Percentiles rank a stretch among this genome's conserved stretches.
Evolutionary conservation across 2,329 filamentous ascomycete species (phyloP).

Genomic region (Westerdykella ornata): DNA sequence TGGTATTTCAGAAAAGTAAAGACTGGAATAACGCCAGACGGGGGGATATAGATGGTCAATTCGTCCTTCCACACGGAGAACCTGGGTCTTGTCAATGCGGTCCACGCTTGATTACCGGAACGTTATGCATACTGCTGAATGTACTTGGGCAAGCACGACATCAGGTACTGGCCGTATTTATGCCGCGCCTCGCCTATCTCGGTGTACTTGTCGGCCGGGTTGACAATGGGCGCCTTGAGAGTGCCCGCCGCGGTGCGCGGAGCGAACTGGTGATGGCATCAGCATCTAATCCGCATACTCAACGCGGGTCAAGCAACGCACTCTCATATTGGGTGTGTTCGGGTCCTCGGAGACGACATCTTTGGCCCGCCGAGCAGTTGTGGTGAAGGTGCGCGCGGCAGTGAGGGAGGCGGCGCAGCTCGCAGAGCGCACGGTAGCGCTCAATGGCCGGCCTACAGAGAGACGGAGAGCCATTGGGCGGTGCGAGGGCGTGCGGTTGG

Average conservation of each 20-base stretch:
- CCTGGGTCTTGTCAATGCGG: slow-evolving; percentile 20
- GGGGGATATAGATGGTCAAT: slow-evolving; percentile 86
- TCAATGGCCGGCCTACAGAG: slow-evolving; percentile 36
- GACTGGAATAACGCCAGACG: slow-evolving; percentile 80
- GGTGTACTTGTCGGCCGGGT: slow-evolving; percentile 88
- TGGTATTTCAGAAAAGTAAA: slow-evolving; percentile 97
- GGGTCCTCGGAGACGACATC: slow-evolving; percentile 39
- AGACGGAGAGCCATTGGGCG: slow-evolving; percentile 39
- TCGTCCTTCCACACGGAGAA: slow-evolving; percentile 99
- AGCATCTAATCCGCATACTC: slow-evolving; percentile 7
- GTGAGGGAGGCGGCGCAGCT: slow-evolving; percentile 19
- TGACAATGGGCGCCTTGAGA: slow-evolving; percentile 73
- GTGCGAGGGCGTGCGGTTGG: slow-evolving; percentile 10
- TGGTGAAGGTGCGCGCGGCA: slow-evolving; percentile 40
- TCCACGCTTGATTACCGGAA: neutral
- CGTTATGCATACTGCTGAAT: slow-evolving; percentile 64
- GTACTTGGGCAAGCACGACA: slow-evolving; percentile 95
- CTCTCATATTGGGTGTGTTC: slow-evolving; percentile 44
- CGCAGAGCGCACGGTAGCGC: slow-evolving; percentile 31
- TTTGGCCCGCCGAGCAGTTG: slow-evolving; percentile 39
- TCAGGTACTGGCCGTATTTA: slow-evolving; percentile 91
- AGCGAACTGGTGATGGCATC: slow-evolving; percentile 33
- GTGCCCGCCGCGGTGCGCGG: slow-evolving; percentile 42
- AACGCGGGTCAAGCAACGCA: slow-evolving; percentile 13
- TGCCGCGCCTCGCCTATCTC: slow-evolving; percentile 83